A percentile compares a stretch with the other conserved stretches of the same genome.
These are phyloP conservation scores for Bruguiera gymnorhiza DNA, from an alignment of 345 rosid genomes.

Conservation along the genomic window DNA sequence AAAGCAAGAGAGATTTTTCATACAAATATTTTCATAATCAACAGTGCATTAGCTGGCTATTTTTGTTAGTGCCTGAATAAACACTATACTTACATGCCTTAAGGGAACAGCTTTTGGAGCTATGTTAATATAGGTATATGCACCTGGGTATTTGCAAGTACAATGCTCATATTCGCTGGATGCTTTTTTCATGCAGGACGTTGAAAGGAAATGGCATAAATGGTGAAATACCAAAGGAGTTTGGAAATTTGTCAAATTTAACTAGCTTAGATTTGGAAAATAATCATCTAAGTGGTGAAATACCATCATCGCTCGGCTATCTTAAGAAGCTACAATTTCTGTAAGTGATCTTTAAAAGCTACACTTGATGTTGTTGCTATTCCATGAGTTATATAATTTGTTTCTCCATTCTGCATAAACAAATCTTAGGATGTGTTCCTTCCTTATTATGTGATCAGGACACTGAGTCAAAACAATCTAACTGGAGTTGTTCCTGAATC, in stretches of 20 bases:
- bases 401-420: slow-evolving; percentile 6
- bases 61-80: background rate
- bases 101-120: background rate
- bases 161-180: slow-evolving; percentile 2
- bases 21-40: background rate
- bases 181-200: slow-evolving; percentile 49
- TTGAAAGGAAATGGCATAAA: slow-evolving; percentile 83
- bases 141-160: background rate
- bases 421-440: slow-evolving; percentile 2
- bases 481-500: slow-evolving; percentile 71
- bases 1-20: too few relatives aligned
- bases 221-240: slow-evolving; percentile 81
- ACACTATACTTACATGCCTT: background rate
- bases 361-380: slow-evolving; percentile 10
- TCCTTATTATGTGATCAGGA: slow-evolving; percentile 44
- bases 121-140: too few relatives aligned
- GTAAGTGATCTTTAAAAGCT: slow-evolving; percentile 42
- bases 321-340: slow-evolving; percentile 87
- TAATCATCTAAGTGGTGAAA: slow-evolving; percentile 68
- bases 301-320: slow-evolving; percentile 79
- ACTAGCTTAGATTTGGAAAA: slow-evolving; percentile 85
- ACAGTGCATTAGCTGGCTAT: background rate
- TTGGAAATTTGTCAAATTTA: slow-evolving; percentile 80
- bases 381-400: slow-evolving; percentile 7
- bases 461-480: slow-evolving; percentile 83